These are phyloP conservation scores for Gigaspora rosea DNA, from an alignment of 192 early-diverging fungal genomes.

Conservation along the genomic window DNA sequence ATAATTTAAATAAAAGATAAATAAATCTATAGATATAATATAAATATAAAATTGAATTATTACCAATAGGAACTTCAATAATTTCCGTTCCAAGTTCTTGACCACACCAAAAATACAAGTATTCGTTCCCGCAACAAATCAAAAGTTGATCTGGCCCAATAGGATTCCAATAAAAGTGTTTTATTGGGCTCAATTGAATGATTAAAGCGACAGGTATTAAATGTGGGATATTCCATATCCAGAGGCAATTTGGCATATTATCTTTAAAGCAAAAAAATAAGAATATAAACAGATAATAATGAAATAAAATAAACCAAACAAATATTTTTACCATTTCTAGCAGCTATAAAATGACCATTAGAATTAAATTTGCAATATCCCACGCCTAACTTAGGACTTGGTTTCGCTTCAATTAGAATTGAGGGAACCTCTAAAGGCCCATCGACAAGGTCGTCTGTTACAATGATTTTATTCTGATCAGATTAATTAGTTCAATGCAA, in stretches of 20 bases:
- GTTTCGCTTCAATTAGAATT: conserved; percentile 65
- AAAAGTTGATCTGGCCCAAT: conserved; percentile 52
- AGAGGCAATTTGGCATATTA: conserved; percentile 71
- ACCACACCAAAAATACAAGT: conserved; percentile 64
- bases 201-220: conserved; percentile 56
- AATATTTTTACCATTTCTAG: conserved; percentile 66
- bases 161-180: conserved; percentile 69
- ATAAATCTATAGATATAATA: no score
- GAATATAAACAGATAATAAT: conserved; percentile 10
- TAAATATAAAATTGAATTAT: neutral
- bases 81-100: conserved; percentile 38
- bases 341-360: conserved; percentile 59
- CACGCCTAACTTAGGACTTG: conserved; percentile 74
- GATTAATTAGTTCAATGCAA: neutral
- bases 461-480: neutral
- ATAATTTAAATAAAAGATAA: no score
- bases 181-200: conserved; percentile 60
- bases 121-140: conserved; percentile 59
- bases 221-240: conserved; percentile 70
- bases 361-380: conserved; percentile 66
- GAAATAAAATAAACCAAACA: neutral
- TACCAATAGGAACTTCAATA: conserved; percentile 57
- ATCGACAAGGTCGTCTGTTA: conserved; percentile 54
- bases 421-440: conserved; percentile 60
- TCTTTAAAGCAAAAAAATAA: conserved; percentile 45